Evolutionary conservation across 1,139 yeast species (phyloP), one percentile per base, ranked within the genome.

Genomic region (Debaryomyces robertsiae): DNA sequence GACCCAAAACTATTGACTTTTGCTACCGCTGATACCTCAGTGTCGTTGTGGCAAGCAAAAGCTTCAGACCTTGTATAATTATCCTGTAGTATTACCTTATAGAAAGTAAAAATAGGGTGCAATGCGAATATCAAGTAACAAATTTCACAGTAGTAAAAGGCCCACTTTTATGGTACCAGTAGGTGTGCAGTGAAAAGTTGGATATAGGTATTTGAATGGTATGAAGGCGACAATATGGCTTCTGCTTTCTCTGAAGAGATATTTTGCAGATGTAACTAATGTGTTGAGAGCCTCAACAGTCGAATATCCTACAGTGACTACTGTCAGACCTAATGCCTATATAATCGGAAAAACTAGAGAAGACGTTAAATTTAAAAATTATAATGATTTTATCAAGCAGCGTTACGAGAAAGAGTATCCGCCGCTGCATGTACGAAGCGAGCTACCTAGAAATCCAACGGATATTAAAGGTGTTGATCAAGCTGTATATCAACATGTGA

Each of bases 1-100:
- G 87, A 89, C 57, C 98, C 98, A 1, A 81, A 81, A 55, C 69
- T 81, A 41, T 77, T 85, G 58, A 78, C 84, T 53, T 67, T 91
- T 54, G 94, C 94, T 1, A 79, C 95, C 1, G 96, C 95, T 9
- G 96, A 90, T 63, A 77, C 75, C 32, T 50, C 61, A 2, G 77
- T 73, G 3, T 47, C 65, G 7, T 50, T 73, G 33, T 73, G 78
- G 78, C 67, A 65, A 42, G 70, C 75, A 9, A 37, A 41, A 11
- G 27, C 31, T 9, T 13, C 27, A 9, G 36, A 33, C 25, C 4
- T 15, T 25, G 27, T 33, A 33, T 33, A 25, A 16, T 17, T 19
- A 19, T 19, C n/a, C 10, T 25, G 28, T 25, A 25, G 10, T 25
- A 25, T 11, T 25, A 19, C 7, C 7, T 19, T 19, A 19, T 19